phyloP scores from a whole-genome alignment of 2,329 filamentous ascomycete genomes.

The Nemania diffusa region DNA sequence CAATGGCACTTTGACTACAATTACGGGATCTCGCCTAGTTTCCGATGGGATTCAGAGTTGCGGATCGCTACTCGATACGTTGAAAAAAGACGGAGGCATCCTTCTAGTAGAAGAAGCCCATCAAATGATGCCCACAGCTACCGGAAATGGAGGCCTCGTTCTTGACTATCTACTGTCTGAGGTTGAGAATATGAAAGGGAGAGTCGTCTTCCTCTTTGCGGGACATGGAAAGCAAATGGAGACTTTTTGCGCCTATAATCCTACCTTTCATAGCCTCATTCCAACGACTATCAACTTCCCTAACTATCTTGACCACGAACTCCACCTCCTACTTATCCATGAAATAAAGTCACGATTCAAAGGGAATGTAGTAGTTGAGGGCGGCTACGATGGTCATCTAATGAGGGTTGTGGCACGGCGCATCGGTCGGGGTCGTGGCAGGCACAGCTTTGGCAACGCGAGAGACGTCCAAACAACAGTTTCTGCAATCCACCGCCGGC shows the following conservation, averaged over 20 bases:
- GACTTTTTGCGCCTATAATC: not conserved
- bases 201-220: not conserved
- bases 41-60: too few species aligned
- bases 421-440: not conserved
- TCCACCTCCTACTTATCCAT: too few species aligned
- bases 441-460: not conserved
- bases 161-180: not conserved
- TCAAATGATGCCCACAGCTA: not conserved
- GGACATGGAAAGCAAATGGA: constrained; percentile 1
- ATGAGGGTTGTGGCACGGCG: not conserved
- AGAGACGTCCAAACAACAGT: not conserved
- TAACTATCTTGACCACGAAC: not conserved
- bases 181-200: not conserved
- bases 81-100: not conserved
- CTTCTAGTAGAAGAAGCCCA: constrained; percentile 8
- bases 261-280: not conserved
- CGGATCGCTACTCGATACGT: too few species aligned
- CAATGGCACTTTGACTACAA: too few species aligned
- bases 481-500: too few species aligned
- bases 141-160: not conserved
- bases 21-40: too few species aligned
- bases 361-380: too few species aligned
- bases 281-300: not conserved
- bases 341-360: too few species aligned
- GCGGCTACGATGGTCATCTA: too few species aligned